Evolutionary conservation across 352 stramenopile species (phyloP), one percentile per base, ranked within the genome.

Genomic region (Globisporangium paddicum): DNA sequence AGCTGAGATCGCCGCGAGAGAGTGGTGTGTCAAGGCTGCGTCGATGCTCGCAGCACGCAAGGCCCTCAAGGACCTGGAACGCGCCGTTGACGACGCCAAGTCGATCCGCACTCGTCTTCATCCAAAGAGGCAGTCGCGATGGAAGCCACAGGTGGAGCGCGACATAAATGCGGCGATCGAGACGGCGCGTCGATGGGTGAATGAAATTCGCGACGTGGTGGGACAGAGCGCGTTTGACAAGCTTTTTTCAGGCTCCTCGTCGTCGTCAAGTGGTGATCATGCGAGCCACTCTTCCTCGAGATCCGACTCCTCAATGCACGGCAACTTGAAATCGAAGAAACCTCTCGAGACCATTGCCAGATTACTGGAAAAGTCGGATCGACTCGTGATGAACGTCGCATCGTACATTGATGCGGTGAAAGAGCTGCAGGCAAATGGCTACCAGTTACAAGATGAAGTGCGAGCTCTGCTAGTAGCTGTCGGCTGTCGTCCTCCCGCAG

Each of bases 81-180:
- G 65, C 1, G 35, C 88, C 38, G 66, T 74, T 3, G 69, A 82
- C 1, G 60, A 90, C n/a, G 86, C 83, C 1, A 86, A 90, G 56
- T 51, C 63, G 2, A 94, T 96, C 58, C 81, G 86, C 2, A 76
- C 84, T 32, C 73, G 72, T 0, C 72, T 96, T 11, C 73, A 90
- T 55, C 63, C 80, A 2, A 89, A 90, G 57, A 91, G 88, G 30
- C 86, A 90, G 48, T 81, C 81, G 23, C 67, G 81, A 10, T 96
- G 86, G 86, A 92, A 94, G 37, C 86, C 86, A 13, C 80, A 90
- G 38, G 71, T 93, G 51, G 86, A 96, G 56, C 74, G 79, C 30
- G 80, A 92, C 50, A 93, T 96, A 28, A 69, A 87, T 34, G 68
- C 76, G 5, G 74, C 75, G 14, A 74, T 94, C 66, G 79, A 90